phyloP scores from a whole-genome alignment of 345 rosid species.

The Boechera divaricarpa region DNA sequence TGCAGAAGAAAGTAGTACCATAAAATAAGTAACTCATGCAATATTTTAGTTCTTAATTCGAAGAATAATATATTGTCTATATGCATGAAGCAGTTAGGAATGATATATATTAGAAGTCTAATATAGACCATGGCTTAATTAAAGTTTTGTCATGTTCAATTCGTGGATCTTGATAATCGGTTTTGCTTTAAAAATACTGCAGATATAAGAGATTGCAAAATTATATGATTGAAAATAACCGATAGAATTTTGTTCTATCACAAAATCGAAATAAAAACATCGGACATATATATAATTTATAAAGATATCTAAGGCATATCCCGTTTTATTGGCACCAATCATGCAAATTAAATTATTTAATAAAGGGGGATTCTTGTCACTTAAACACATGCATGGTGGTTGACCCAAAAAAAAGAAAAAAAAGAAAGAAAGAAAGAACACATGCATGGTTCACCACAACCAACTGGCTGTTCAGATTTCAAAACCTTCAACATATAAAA shows the following conservation, averaged over 20 bases:
- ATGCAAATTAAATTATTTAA: constrained; percentile 26
- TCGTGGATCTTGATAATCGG: constrained; percentile 5
- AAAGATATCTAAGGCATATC: constrained; percentile 36
- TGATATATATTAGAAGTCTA: not conserved
- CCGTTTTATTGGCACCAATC: constrained; percentile 39
- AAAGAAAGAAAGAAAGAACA: not conserved
- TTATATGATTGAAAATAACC: not conserved
- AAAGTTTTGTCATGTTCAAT: constrained; percentile 11
- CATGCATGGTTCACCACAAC: constrained; percentile 24
- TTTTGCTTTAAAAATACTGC: constrained; percentile 8
- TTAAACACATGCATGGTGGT: constrained; percentile 19
- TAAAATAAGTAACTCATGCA: too few species aligned
- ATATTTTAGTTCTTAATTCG: not conserved
- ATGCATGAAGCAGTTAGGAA: constrained; percentile 6
- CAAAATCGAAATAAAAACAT: constrained; percentile 9
- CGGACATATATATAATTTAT: constrained; percentile 7
- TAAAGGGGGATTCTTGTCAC: constrained; percentile 3
- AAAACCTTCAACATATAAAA: constrained; percentile 4
- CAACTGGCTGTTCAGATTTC: constrained; percentile 22
- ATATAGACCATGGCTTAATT: constrained; percentile 10
- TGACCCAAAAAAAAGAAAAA: not conserved
- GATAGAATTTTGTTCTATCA: not conserved
- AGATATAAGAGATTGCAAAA: constrained; percentile 1
- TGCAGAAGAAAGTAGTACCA: too few species aligned
- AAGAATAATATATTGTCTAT: not conserved